Conservation (phyloP, 495 filamentous ascomycete genomes). For the Niebla homalea region DNA sequence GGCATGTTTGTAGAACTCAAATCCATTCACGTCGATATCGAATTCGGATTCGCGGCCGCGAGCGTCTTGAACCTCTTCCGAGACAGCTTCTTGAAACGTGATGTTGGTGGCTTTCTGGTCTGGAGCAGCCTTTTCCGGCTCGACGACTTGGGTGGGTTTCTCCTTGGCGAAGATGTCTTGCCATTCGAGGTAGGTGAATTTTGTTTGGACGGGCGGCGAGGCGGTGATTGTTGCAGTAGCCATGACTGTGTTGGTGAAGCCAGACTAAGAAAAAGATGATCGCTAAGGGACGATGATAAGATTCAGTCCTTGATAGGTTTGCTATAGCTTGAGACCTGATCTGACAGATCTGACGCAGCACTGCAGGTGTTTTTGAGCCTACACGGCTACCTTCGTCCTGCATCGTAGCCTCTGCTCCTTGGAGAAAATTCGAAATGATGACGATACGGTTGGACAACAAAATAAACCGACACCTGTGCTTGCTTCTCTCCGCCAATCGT, state of each 20-base stretch:
- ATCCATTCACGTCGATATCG: constrained; percentile 7
- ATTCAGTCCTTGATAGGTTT: not conserved
- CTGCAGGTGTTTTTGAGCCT: too few relatives aligned
- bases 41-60: constrained; percentile 14
- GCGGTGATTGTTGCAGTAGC: not conserved
- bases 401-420: too few relatives aligned
- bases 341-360: not conserved
- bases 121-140: not conserved
- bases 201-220: not conserved
- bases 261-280: not conserved
- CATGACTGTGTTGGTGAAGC: too few relatives aligned
- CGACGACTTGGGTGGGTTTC: constrained; percentile 4
- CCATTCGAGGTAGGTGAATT: too few relatives aligned
- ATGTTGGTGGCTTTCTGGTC: constrained; percentile 1
- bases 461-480: too few relatives aligned
- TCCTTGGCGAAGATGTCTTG: constrained; percentile 1
- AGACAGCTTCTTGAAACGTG: constrained; percentile 22
- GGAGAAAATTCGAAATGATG: too few relatives aligned
- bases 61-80: constrained; percentile 38
- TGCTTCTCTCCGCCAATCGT: too few relatives aligned
- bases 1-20: not conserved
- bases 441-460: too few relatives aligned
- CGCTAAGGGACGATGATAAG: not conserved
- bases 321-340: not conserved
- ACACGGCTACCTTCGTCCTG: too few relatives aligned